A percentile compares a stretch with the other conserved stretches of the same genome.
Evolutionary conservation across 805 yeast genomes (phyloP).

Genomic region (Teunomyces panamensis): DNA sequence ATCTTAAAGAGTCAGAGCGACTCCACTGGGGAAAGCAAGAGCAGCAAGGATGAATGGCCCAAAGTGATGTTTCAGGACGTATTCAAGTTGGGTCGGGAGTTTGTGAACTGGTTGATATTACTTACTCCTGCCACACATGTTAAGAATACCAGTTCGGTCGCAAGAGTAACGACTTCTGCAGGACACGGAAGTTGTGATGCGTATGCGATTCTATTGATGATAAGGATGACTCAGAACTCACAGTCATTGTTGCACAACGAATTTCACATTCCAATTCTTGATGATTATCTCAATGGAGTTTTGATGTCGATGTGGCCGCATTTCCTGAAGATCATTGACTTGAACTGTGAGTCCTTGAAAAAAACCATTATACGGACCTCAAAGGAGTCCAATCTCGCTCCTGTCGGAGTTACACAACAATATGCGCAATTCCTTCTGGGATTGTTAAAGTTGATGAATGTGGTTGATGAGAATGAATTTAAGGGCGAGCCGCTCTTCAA

Average conservation of each 20-base stretch:
- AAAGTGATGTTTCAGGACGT: conserved; percentile 35
- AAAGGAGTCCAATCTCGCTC: conserved; percentile 33
- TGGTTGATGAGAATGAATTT: conserved; percentile 23
- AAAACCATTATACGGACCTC: conserved; percentile 38
- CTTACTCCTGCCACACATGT: conserved; percentile 30
- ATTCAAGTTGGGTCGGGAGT: conserved; percentile 44
- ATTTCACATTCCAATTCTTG: conserved; percentile 62
- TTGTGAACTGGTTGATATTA: conserved; percentile 42
- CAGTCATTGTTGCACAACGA: conserved; percentile 66
- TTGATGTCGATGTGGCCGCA: conserved; percentile 80
- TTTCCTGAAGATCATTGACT: conserved; percentile 72
- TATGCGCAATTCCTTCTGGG: conserved; percentile 73
- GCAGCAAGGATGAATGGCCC: conserved; percentile 28
- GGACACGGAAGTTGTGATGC: conserved; percentile 55
- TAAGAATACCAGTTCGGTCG: conserved; percentile 15
- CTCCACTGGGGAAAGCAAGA: not conserved
- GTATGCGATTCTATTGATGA: conserved; percentile 73
- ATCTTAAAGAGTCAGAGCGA: conserved; percentile 9
- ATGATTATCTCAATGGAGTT: conserved; percentile 65
- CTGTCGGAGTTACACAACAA: conserved; percentile 67
- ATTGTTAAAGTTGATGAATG: conserved; percentile 49
- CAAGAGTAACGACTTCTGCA: conserved; percentile 9
- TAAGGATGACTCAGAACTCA: conserved; percentile 64
- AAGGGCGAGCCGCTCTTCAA: conserved; percentile 69
- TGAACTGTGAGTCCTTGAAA: conserved; percentile 71